Evolutionary conservation across 1,139 yeast species (phyloP).

Genomic region (Saccharomyces hybrid): DNA sequence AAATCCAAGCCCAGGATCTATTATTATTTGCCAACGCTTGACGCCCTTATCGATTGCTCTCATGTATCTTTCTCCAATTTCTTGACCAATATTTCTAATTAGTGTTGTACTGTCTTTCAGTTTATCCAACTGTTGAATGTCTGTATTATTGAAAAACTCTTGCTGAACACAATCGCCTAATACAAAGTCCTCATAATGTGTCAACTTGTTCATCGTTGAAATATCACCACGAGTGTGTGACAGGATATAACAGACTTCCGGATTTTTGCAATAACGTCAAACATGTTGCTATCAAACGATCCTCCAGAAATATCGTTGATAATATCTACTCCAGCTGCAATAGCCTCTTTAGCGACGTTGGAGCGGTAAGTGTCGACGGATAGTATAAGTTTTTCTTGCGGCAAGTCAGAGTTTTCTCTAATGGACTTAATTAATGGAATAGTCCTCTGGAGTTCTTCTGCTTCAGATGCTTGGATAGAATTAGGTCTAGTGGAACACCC

Average conservation of each 20-base stretch:
- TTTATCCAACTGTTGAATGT: neutral
- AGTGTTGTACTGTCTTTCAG: constrained; percentile 12
- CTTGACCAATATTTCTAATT: constrained; percentile 49
- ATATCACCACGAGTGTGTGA: constrained; percentile 86
- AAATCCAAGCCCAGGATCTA: constrained; percentile 95
- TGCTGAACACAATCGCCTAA: constrained; percentile 37
- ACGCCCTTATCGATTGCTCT: constrained; percentile 60
- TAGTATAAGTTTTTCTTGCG: constrained; percentile 40
- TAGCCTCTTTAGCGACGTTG: constrained; percentile 60
- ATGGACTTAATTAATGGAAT: constrained; percentile 62
- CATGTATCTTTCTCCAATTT: constrained; percentile 49
- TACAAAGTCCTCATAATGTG: constrained; percentile 42
- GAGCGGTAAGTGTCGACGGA: constrained; percentile 84
- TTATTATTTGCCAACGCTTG: constrained; percentile 78
- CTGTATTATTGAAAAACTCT: constrained; percentile 30
- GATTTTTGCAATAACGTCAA: constrained; percentile 58
- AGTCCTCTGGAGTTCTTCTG: constrained; percentile 58
- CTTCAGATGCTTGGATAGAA: constrained; percentile 48
- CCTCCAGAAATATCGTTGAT: constrained; percentile 92
- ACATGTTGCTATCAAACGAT: constrained; percentile 48
- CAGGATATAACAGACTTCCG: constrained; percentile 65
- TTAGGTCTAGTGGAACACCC: constrained; percentile 92
- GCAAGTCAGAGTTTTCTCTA: constrained; percentile 38
- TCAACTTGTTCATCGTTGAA: constrained; percentile 57
- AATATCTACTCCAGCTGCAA: constrained; percentile 78